Conservation (phyloP, 2,329 filamentous ascomycete genomes). For the Colletotrichum salicis region DNA sequence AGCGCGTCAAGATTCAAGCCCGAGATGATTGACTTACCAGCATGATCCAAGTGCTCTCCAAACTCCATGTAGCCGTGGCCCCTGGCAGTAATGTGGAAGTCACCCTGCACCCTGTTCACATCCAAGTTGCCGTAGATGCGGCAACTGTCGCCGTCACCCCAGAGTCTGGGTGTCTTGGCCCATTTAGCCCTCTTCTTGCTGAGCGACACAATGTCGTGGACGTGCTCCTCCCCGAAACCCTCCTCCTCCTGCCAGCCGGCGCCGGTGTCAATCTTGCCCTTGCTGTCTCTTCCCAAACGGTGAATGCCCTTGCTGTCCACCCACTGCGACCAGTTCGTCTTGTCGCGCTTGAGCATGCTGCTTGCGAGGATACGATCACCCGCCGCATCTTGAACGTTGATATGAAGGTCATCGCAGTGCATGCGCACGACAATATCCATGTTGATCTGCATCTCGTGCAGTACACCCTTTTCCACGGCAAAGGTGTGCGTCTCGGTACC, state of each 20-base stretch:
- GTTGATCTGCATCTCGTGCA: conserved; percentile 91
- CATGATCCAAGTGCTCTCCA: conserved; percentile 84
- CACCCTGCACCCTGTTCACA: conserved; percentile 95
- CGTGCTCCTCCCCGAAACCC: conserved; percentile 82
- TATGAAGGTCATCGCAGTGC: conserved; percentile 86
- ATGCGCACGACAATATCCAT: conserved; percentile 92
- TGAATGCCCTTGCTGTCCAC: conserved; percentile 75
- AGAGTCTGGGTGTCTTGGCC: conserved; percentile 79
- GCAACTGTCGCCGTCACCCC: conserved; percentile 75
- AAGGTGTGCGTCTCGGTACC: conserved; percentile 90
- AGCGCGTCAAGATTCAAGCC: not conserved
- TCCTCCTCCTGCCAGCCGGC: conserved; percentile 74
- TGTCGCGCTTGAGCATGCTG: conserved; percentile 76
- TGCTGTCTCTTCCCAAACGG: conserved; percentile 64
- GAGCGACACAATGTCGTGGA: conserved; percentile 88
- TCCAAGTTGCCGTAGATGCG: conserved; percentile 90
- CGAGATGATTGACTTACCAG: conserved; percentile 63
- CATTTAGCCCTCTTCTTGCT: conserved; percentile 72
- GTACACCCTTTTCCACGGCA: conserved; percentile 90
- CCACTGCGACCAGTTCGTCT: conserved; percentile 87
- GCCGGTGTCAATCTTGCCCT: conserved; percentile 66
- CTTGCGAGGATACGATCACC: conserved; percentile 91
- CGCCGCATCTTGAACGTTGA: conserved; percentile 96
- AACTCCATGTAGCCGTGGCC: conserved; percentile 93
- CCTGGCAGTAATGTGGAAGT: conserved; percentile 96